Conservation (phyloP, 148 eudicot species). For the Chenopodium album region DNA sequence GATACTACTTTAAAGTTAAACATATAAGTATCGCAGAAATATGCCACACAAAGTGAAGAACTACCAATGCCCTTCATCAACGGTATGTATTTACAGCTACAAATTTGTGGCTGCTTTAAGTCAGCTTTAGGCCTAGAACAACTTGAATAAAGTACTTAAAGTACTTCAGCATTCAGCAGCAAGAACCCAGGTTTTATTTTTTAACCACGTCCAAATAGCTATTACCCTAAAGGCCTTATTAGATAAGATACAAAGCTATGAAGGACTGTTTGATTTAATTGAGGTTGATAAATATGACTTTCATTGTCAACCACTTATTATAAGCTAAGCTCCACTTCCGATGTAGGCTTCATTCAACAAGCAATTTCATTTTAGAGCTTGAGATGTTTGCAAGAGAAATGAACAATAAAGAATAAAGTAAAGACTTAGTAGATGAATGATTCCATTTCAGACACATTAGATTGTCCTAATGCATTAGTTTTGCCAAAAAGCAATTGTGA, state of each 20-base stretch:
- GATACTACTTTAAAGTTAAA: neutral
- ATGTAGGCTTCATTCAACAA: too few relatives aligned
- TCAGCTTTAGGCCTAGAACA: neutral
- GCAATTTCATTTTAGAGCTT: neutral
- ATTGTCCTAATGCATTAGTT: neutral
- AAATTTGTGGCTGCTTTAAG: neutral
- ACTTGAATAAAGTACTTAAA: neutral
- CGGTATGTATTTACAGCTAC: neutral
- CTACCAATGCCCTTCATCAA: neutral
- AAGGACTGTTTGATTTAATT: neutral
- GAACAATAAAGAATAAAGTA: neutral
- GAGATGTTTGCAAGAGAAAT: neutral
- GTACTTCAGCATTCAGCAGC: neutral
- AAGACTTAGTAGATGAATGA: neutral
- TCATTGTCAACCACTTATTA: neutral
- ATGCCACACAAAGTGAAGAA: too few relatives aligned
- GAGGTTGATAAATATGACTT: neutral
- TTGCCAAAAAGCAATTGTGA: neutral
- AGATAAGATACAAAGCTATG: neutral
- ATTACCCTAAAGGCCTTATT: neutral
- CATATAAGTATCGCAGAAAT: neutral
- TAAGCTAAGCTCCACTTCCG: neutral
- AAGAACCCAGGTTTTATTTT: neutral
- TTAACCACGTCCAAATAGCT: neutral
- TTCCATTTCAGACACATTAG: neutral